Evolutionary conservation across 78 protist species (phyloP).

Genomic region (Dictyostelium intermedium): DNA sequence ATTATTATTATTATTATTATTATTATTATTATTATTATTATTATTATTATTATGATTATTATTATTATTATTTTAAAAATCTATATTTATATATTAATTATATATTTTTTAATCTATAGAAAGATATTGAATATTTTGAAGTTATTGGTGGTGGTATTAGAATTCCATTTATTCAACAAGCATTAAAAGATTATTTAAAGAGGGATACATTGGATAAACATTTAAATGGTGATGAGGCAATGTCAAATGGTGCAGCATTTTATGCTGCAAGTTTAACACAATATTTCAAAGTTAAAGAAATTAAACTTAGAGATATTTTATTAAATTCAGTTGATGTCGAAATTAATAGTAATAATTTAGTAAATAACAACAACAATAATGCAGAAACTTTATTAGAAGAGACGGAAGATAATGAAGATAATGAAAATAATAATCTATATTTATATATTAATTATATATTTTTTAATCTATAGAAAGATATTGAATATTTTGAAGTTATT

Average conservation of each 20-base stretch:
- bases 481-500: slow-evolving; percentile 46
- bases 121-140: slow-evolving; percentile 40
- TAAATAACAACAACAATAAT: neutral
- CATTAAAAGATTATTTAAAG: slow-evolving; percentile 42
- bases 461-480: neutral
- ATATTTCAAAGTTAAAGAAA: slow-evolving; percentile 86
- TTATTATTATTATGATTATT: too few relatives aligned
- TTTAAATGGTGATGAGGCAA: slow-evolving; percentile 89
- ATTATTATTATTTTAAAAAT: too few relatives aligned
- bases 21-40: too few relatives aligned
- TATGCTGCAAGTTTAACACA: slow-evolving; percentile 70
- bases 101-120: neutral
- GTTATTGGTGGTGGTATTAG: slow-evolving; percentile 68
- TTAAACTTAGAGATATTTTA: slow-evolving; percentile 86
- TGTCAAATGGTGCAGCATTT: slow-evolving; percentile 85
- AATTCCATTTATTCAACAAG: slow-evolving; percentile 72
- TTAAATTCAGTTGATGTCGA: slow-evolving; percentile 10
- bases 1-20: too few relatives aligned
- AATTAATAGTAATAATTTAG: neutral
- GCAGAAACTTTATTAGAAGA: neutral
- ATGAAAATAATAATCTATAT: neutral
- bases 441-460: neutral
- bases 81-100: neutral
- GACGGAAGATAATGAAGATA: neutral
- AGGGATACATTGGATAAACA: slow-evolving; percentile 76